phyloP scores from a whole-genome alignment of 2,329 filamentous ascomycete species.

The Alternaria novae-zelandiae region DNA sequence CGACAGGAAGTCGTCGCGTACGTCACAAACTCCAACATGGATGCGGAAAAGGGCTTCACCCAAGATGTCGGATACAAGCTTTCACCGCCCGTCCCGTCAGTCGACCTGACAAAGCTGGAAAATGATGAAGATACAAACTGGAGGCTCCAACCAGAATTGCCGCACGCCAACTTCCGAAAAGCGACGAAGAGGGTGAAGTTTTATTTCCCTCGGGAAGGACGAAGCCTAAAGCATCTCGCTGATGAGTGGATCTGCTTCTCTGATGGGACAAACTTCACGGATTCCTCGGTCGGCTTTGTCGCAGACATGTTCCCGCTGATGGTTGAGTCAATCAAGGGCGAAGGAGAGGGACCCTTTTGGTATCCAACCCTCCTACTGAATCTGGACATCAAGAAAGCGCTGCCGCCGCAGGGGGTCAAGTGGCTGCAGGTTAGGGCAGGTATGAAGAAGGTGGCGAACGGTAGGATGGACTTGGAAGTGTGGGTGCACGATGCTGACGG shows the following conservation, averaged over 20 bases:
- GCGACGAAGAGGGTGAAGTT: slow-evolving; percentile 60
- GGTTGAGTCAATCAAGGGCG: slow-evolving; percentile 57
- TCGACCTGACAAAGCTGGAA: slow-evolving; percentile 52
- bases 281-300: slow-evolving; percentile 69
- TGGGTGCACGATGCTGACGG: slow-evolving; percentile 68
- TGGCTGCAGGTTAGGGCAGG: slow-evolving; percentile 73
- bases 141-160: slow-evolving; percentile 52
- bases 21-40: slow-evolving; percentile 69
- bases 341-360: slow-evolving; percentile 61
- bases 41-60: slow-evolving; percentile 63
- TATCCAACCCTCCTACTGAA: slow-evolving; percentile 79
- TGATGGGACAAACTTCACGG: slow-evolving; percentile 67
- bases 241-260: slow-evolving; percentile 73
- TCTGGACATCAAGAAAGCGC: slow-evolving; percentile 75
- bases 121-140: slow-evolving; percentile 57
- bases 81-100: slow-evolving; percentile 52
- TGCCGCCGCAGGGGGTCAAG: slow-evolving; percentile 72
- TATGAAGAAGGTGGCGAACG: slow-evolving; percentile 72
- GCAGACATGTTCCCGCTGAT: slow-evolving; percentile 73
- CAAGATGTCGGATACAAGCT: slow-evolving; percentile 63
- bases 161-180: slow-evolving; percentile 55
- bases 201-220: slow-evolving; percentile 59
- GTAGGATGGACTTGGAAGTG: slow-evolving; percentile 77
- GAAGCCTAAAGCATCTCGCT: slow-evolving; percentile 50
- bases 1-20: slow-evolving; percentile 70